phyloP scores from a whole-genome alignment of 345 rosid genomes.

The Corchorus olitorius region DNA sequence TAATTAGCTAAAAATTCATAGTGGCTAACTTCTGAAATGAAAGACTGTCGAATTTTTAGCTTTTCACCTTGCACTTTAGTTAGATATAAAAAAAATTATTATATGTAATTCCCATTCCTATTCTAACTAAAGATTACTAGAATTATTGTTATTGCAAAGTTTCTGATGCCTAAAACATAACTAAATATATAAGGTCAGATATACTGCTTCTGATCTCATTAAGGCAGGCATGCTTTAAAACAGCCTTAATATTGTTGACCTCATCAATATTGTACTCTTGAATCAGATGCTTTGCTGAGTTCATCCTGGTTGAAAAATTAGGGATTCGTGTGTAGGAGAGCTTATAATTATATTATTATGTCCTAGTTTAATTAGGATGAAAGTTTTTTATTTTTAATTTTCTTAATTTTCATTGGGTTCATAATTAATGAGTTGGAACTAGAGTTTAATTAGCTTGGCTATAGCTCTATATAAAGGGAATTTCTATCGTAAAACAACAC shows the following conservation, averaged over 20 bases:
- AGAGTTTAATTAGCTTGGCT: too few species aligned
- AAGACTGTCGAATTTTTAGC: neutral
- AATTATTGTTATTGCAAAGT: neutral
- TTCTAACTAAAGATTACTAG: too few species aligned
- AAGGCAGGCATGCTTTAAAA: constrained; percentile 1
- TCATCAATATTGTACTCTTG: neutral
- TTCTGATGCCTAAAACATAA: neutral
- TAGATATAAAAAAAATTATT: too few species aligned
- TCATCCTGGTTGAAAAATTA: neutral
- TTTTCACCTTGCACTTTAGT: neutral
- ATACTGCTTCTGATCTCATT: neutral
- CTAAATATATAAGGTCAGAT: neutral
- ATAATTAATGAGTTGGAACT: too few species aligned
- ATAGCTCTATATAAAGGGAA: too few species aligned
- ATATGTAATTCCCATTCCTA: too few species aligned
- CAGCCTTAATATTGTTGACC: constrained; percentile 1
- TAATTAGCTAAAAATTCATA: too few species aligned
- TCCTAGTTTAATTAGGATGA: too few species aligned
- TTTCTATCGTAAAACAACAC: too few species aligned
- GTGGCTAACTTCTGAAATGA: neutral
- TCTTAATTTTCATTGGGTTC: too few species aligned
- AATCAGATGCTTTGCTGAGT: neutral
- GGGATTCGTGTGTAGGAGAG: neutral
- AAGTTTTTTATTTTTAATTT: too few species aligned
- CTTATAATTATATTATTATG: neutral